Conservation (phyloP, 2,329 filamentous ascomycete species). For the Colletotrichum sp. region DNA sequence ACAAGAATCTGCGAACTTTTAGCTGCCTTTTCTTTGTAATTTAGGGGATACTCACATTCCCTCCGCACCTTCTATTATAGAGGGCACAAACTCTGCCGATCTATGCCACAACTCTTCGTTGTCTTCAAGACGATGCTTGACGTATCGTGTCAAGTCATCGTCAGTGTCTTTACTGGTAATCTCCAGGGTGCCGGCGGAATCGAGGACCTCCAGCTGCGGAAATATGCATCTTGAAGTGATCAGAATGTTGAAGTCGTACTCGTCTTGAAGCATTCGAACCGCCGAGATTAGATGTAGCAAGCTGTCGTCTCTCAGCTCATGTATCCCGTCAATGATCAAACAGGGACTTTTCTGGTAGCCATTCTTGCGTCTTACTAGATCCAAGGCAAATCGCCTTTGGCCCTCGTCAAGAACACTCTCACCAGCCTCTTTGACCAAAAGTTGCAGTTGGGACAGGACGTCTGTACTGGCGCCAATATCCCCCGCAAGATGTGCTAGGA, state of each 20-base stretch:
- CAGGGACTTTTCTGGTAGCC: neutral
- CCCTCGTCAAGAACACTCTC: neutral
- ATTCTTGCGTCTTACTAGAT: neutral
- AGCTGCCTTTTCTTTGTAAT: accelerated
- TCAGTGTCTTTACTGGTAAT: neutral
- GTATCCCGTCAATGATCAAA: neutral
- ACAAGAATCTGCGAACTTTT: neutral
- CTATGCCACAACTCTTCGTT: neutral
- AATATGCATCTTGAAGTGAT: neutral
- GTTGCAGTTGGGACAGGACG: neutral
- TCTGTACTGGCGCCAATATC: neutral
- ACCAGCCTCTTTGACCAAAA: neutral
- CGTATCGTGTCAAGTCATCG: neutral
- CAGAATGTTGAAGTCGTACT: neutral
- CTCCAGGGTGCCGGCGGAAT: neutral
- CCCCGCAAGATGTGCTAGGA: neutral
- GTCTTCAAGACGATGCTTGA: neutral
- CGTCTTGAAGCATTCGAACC: neutral
- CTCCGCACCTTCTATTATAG: neutral
- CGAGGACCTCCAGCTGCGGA: neutral
- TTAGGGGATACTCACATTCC: neutral
- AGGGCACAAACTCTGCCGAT: accelerated
- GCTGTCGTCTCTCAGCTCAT: neutral
- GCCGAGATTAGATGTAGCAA: neutral
- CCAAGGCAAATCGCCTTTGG: neutral